phyloP scores from a whole-genome alignment of 2,329 filamentous ascomycete species.

The Fusarium acutatum region DNA sequence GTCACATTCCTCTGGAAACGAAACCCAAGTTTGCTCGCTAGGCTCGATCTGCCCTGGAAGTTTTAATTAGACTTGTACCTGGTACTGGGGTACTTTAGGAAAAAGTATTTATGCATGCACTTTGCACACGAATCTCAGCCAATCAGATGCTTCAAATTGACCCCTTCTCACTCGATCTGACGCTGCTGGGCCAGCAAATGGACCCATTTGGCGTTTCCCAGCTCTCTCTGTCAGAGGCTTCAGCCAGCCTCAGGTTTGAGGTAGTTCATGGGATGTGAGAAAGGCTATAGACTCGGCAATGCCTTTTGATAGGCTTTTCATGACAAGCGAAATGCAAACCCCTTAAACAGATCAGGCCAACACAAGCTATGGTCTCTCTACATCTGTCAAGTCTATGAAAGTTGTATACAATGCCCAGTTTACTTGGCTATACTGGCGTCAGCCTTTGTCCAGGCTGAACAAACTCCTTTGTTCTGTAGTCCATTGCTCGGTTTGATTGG shows the following conservation, averaged over 20 bases:
- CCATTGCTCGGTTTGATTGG: slow-evolving; percentile 17
- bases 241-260: neutral
- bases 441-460: neutral
- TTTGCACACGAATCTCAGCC: slow-evolving; percentile 24
- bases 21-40: slow-evolving; percentile 20
- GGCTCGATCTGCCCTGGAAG: slow-evolving; percentile 26
- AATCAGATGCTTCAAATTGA: slow-evolving; percentile 8
- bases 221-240: slow-evolving; percentile 12
- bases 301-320: neutral
- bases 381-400: neutral
- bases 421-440: neutral
- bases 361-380: neutral
- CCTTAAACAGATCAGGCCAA: neutral
- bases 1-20: slow-evolving; percentile 42
- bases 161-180: slow-evolving; percentile 16
- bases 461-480: slow-evolving; percentile 14
- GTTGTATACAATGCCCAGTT: neutral
- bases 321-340: slow-evolving; percentile 4
- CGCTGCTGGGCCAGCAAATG: slow-evolving; percentile 27
- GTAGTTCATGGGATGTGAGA: neutral
- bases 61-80: slow-evolving; percentile 26
- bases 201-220: slow-evolving; percentile 6
- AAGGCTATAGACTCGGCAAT: neutral
- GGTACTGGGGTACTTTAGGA: slow-evolving; percentile 14
- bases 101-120: slow-evolving; percentile 41